phyloP scores from a whole-genome alignment of 2,329 filamentous ascomycete species.

The Boeremia exigua region DNA sequence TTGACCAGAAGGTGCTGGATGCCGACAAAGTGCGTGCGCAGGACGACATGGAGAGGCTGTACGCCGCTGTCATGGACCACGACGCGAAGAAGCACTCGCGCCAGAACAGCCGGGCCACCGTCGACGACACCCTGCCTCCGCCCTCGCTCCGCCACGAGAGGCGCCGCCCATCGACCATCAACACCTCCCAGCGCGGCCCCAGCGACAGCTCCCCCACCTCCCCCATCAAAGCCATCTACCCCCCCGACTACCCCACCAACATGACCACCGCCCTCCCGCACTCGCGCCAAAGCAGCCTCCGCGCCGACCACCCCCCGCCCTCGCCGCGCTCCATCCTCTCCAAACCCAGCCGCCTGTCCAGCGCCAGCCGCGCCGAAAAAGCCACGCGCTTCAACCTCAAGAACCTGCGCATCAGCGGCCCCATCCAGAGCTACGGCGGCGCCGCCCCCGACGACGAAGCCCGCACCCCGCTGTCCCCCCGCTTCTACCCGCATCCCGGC shows the following conservation, averaged over 20 bases:
- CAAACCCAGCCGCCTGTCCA: conserved; percentile 45
- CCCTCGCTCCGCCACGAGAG: conserved; percentile 16
- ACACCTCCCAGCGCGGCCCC: conserved; percentile 27
- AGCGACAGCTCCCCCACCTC: conserved; percentile 45
- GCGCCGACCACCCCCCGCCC: conserved; percentile 28
- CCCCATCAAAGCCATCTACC: conserved; percentile 57
- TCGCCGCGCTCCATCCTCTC: conserved; percentile 47
- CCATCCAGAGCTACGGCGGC: conserved; percentile 54
- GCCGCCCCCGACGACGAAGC: conserved; percentile 54
- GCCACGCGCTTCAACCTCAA: conserved; percentile 57
- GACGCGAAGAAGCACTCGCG: conserved; percentile 62
- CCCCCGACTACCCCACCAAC: conserved; percentile 47
- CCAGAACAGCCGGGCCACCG: conserved; percentile 29
- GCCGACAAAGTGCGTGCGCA: conserved; percentile 77
- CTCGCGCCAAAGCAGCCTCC: conserved; percentile 19
- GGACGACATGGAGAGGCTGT: conserved; percentile 86
- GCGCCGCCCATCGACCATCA: conserved; percentile 38
- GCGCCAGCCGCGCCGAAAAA: conserved; percentile 42
- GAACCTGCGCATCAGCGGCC: conserved; percentile 64
- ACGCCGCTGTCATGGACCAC: conserved; percentile 89
- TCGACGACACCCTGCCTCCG: conserved; percentile 25
- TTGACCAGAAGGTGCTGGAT: conserved; percentile 78
- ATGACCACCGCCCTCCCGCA: conserved; percentile 33
- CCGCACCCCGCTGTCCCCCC: conserved; percentile 62
- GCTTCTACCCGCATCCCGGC: conserved; percentile 59